Evolutionary conservation across 1,284 basidiomycete genomes (phyloP), one percentile per base, ranked within the genome.

Genomic region (Apiotrichum gracile): DNA sequence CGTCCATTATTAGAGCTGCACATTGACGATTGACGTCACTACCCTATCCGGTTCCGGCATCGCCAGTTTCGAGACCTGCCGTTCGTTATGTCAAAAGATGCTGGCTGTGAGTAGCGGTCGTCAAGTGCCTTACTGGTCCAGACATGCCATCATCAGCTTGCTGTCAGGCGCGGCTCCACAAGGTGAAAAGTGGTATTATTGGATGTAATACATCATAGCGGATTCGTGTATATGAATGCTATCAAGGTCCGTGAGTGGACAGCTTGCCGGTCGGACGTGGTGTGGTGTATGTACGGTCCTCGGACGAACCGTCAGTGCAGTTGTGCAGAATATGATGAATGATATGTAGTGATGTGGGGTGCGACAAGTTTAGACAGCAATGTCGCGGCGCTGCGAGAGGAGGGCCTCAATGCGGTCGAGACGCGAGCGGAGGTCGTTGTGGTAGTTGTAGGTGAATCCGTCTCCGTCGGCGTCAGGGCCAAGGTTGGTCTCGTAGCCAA

Each of bases 401-500:
- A 62, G 49, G 12, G n/a, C 31, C 53, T 65, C 64, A 37, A 65
- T 56, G 40, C 60, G 54, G 45, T 61, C 57, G 22, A 63, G 54
- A 35, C 62, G 56, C 33, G 22, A 5, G 31, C 51, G 57, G 24
- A 51, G 17, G 51, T 59, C 57, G 19, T 35, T 3, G 47, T 35
- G 8, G 57, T 51, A n/a, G 22, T 31, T 42, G 48, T 40, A 50
- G 38, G 54, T 51, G 40, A 29, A 21, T 13, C 52, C 57, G 49
- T 60, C 58, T 22, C 50, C 61, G 51, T 56, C 61, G 47, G 46
- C 37, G 59, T 49, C 63, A 49, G 50, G 62, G 62, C 52, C 61
- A 5, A 68, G 59, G 45, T 69, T 63, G 40, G 50, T 43, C 34
- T 66, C 61, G 41, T 63, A 61, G 29, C 67, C 58, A 33, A 69